Evolutionary conservation across 305 asterid species (phyloP).

Genomic region (Fraxinus paxiana): DNA sequence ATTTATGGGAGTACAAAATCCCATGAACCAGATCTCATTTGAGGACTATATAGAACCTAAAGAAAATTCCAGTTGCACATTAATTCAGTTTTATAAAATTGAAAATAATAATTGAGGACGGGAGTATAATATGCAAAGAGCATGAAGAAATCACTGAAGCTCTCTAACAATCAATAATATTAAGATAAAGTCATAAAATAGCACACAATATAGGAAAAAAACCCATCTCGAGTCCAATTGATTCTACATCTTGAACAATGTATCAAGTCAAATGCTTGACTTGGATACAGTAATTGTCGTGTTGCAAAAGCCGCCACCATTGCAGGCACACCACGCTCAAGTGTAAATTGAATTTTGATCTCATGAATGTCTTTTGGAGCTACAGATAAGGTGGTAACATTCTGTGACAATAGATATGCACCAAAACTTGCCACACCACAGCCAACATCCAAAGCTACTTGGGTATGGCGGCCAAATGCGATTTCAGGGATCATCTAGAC

Average conservation of each 20-base stretch:
- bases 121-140: background rate
- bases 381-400: constrained; percentile 69
- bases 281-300: constrained; percentile 66
- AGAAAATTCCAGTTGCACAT: background rate
- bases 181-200: constrained; percentile 12
- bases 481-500: constrained; percentile 76
- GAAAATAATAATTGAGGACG: background rate
- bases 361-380: constrained; percentile 95
- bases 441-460: constrained; percentile 80
- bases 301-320: constrained; percentile 89
- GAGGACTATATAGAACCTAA: background rate
- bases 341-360: constrained; percentile 91
- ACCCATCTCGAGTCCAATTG: constrained; percentile 96
- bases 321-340: constrained; percentile 95
- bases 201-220: constrained; percentile 21
- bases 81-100: background rate
- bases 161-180: background rate
- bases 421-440: constrained; percentile 98
- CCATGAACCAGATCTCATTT: background rate
- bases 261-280: constrained; percentile 84
- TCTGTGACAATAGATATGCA: constrained; percentile 68
- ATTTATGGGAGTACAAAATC: background rate
- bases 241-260: constrained; percentile 92
- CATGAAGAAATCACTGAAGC: background rate
- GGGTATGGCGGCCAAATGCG: constrained; percentile 69